A percentile compares a stretch with the other conserved stretches of the same genome.
Evolutionary conservation across 495 filamentous ascomycete species (phyloP).

Genomic region (Evernia prunastri): DNA sequence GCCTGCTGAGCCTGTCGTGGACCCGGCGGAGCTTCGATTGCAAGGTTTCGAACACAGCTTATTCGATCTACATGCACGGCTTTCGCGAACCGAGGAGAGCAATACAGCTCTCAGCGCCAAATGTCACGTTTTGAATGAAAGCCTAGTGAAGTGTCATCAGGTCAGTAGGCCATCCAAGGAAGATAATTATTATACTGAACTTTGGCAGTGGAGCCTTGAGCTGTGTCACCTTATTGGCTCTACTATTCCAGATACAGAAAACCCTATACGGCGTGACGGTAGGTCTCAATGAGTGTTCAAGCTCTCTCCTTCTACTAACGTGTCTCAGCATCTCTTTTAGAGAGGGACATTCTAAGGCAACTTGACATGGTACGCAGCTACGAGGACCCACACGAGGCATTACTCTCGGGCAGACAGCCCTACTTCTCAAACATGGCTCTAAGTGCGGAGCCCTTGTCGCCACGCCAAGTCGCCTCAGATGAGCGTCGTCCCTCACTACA

Average conservation of each 20-base stretch:
- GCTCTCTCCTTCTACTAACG: conserved; percentile 8
- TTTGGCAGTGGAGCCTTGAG: conserved; percentile 60
- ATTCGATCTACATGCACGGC: conserved; percentile 69
- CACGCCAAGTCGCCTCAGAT: conserved; percentile 81
- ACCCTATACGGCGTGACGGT: conserved; percentile 53
- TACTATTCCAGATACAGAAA: conserved; percentile 61
- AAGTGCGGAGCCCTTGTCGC: conserved; percentile 81
- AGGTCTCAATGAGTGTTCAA: conserved; percentile 22
- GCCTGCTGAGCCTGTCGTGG: conserved; percentile 72
- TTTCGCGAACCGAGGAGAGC: conserved; percentile 78
- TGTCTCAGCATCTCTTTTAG: conserved; percentile 65
- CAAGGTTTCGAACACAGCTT: conserved; percentile 71
- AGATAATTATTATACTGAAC: conserved; percentile 23
- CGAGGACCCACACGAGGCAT: conserved; percentile 70
- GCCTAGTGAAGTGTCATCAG: conserved; percentile 69
- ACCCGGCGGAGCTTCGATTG: conserved; percentile 70
- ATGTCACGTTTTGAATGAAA: conserved; percentile 76
- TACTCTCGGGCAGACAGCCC: conserved; percentile 67
- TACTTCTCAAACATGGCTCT: conserved; percentile 66
- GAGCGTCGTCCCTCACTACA: conserved; percentile 55
- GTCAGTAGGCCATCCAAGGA: conserved; percentile 36
- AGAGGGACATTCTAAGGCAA: conserved; percentile 79
- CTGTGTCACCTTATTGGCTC: conserved; percentile 65
- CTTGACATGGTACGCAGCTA: conserved; percentile 61
- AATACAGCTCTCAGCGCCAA: conserved; percentile 69